These are phyloP conservation scores for Globisporangium paroecandrum DNA, from an alignment of 352 stramenopile species.

Conservation along the genomic window DNA sequence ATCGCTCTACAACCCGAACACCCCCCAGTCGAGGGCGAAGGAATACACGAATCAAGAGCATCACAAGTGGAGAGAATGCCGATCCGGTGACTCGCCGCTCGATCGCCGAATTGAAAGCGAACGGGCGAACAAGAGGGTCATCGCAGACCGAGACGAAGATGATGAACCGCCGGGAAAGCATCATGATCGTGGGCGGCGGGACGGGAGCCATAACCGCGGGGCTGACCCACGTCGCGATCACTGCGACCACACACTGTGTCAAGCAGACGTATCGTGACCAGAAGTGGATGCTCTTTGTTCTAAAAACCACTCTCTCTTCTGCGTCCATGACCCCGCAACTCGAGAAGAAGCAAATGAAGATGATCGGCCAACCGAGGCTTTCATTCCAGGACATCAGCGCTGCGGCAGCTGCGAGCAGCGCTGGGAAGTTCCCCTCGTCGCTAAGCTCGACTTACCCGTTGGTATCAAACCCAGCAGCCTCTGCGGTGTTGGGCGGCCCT, in stretches of 20 bases:
- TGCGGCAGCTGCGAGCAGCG: background rate
- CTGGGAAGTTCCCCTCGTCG: background rate
- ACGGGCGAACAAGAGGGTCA: background rate
- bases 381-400: slow-evolving; percentile 38
- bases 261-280: slow-evolving; percentile 55
- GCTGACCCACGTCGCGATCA: slow-evolving; percentile 9
- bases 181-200: background rate
- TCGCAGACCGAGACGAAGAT: background rate
- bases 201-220: background rate
- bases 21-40: background rate
- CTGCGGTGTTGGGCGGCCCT: background rate
- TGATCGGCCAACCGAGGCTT: slow-evolving; percentile 45
- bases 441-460: background rate
- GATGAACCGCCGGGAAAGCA: slow-evolving; percentile 5
- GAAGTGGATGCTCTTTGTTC: slow-evolving; percentile 67
- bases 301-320: slow-evolving; percentile 67
- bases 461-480: background rate
- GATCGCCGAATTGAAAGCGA: background rate
- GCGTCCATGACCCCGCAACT: slow-evolving; percentile 57
- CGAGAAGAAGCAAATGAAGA: slow-evolving; percentile 65
- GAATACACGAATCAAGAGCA: background rate
- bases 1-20: slow-evolving; percentile 35
- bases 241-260: slow-evolving; percentile 41
- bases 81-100: background rate
- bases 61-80: background rate